A percentile compares a stretch with the other conserved stretches of the same genome.
Evolutionary conservation across 768 basidiomycete species (phyloP).

Genomic region (Sistotremastrum suecicum): DNA sequence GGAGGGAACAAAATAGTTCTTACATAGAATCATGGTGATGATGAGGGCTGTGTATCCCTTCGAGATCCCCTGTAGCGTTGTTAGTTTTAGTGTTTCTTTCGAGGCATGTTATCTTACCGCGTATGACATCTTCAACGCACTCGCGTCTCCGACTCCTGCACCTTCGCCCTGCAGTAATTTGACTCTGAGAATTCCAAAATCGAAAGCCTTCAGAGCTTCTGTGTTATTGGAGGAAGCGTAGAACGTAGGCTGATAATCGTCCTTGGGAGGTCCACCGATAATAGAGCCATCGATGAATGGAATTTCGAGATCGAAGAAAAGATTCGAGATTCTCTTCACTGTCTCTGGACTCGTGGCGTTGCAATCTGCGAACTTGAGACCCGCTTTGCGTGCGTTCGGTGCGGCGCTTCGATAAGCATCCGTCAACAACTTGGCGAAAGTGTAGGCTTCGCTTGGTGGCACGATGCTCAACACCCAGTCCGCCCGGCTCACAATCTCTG

Average conservation of each 20-base stretch:
- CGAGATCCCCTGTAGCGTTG: conserved; percentile 30
- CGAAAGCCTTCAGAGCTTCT: conserved; percentile 25
- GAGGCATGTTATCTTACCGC: conserved; percentile 25
- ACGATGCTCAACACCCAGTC: conserved; percentile 42
- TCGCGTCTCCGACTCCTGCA: conserved; percentile 39
- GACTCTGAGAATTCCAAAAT: conserved; percentile 29
- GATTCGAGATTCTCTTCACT: conserved; percentile 29
- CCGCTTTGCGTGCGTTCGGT: neutral
- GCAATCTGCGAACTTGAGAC: conserved; percentile 35
- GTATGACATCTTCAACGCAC: conserved; percentile 52
- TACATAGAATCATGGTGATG: conserved; percentile 43
- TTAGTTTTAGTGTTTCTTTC: neutral
- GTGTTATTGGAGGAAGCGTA: conserved; percentile 33
- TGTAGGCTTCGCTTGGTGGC: conserved; percentile 26
- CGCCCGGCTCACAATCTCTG: conserved; percentile 22
- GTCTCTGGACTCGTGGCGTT: conserved; percentile 44
- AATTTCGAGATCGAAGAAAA: conserved; percentile 26
- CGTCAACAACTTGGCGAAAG: conserved; percentile 8
- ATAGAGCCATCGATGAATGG: conserved; percentile 43
- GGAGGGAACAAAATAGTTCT: conserved; percentile 5
- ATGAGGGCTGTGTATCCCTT: conserved; percentile 40
- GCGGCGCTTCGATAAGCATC: conserved; percentile 3
- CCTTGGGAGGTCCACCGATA: conserved; percentile 39
- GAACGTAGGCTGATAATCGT: conserved; percentile 35
- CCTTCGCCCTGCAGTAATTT: conserved; percentile 32